phyloP scores from a whole-genome alignment of 495 filamentous ascomycete genomes.

The Tuber magnatum region DNA sequence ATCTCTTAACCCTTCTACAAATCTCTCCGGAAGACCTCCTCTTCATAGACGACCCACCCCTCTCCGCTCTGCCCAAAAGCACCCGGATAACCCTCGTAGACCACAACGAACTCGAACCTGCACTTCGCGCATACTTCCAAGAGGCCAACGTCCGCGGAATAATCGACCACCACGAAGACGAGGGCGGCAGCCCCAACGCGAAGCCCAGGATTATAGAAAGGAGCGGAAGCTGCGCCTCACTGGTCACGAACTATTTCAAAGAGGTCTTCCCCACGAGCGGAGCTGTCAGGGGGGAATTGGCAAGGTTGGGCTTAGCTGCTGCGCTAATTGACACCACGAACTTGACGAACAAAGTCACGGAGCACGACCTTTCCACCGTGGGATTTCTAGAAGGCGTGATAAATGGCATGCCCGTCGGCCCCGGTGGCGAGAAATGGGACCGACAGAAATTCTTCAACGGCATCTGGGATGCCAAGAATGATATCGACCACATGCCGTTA shows the following conservation, averaged over 20 bases:
- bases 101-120: constrained; percentile 70
- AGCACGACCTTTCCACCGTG: constrained; percentile 58
- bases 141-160: constrained; percentile 53
- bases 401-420: constrained; percentile 9
- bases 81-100: constrained; percentile 63
- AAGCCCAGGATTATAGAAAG: constrained; percentile 60
- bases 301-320: constrained; percentile 68
- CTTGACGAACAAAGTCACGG: constrained; percentile 67
- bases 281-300: constrained; percentile 48
- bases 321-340: constrained; percentile 82
- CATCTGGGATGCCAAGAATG: constrained; percentile 61
- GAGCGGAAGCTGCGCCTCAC: constrained; percentile 64
- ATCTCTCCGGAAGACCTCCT: constrained; percentile 51
- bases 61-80: constrained; percentile 36
- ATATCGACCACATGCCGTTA: constrained; percentile 59
- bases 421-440: constrained; percentile 47
- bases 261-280: constrained; percentile 51
- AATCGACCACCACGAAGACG: constrained; percentile 89
- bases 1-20: constrained; percentile 47
- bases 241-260: constrained; percentile 60
- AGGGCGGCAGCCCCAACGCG: constrained; percentile 46
- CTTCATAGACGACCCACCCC: constrained; percentile 29
- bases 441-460: constrained; percentile 55
- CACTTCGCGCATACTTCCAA: constrained; percentile 45
- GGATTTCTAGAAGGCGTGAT: constrained; percentile 54